Evolutionary conservation across 768 basidiomycete genomes (phyloP).

Genomic region (Tylopilus balloui): DNA sequence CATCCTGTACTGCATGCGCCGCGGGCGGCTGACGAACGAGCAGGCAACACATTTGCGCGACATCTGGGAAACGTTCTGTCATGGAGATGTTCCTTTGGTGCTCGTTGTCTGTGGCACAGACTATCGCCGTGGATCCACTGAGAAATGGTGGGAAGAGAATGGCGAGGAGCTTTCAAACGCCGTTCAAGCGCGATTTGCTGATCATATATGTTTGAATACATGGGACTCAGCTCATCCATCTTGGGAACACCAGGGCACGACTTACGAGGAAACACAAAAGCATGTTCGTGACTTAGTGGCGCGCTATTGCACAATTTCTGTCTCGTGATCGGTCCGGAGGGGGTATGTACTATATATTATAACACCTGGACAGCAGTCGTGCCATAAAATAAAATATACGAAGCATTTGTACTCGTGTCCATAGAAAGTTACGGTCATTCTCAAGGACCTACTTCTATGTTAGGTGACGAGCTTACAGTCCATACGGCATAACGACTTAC

Average conservation of each 20-base stretch:
- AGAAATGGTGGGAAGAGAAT: constrained; percentile 20
- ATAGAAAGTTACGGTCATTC: not conserved
- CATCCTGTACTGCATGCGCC: constrained; percentile 36
- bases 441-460: not conserved
- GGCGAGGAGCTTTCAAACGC: constrained; percentile 2
- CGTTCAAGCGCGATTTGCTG: constrained; percentile 15
- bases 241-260: constrained; percentile 14
- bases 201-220: constrained; percentile 17
- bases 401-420: not conserved
- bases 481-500: not conserved
- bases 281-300: constrained; percentile 12
- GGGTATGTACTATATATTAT: constrained; percentile 2
- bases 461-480: no score
- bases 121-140: constrained; percentile 15
- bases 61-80: constrained; percentile 22
- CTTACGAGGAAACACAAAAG: constrained; percentile 17
- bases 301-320: constrained; percentile 7
- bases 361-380: not conserved
- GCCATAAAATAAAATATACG: not conserved
- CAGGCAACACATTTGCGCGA: constrained; percentile 30
- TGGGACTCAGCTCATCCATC: constrained; percentile 15
- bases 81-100: constrained; percentile 11
- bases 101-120: constrained; percentile 15
- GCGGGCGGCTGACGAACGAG: constrained; percentile 31
- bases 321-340: constrained; percentile 1